Conservation (phyloP, 2,329 filamentous ascomycete species). For the Pleochaeta shiraiana region DNA sequence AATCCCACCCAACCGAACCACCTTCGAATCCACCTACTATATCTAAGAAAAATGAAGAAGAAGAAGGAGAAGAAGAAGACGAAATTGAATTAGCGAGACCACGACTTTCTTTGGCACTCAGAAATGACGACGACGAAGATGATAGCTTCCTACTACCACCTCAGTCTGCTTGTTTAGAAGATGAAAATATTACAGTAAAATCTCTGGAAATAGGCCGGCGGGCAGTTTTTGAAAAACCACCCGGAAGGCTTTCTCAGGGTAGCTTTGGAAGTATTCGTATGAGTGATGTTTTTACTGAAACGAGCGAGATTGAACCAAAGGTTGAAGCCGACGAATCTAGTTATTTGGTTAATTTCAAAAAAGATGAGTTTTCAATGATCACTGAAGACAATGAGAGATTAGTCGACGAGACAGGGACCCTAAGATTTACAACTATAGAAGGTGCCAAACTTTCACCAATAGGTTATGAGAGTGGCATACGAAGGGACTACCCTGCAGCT, state of each 20-base stretch:
- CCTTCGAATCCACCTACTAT: conserved; percentile 12
- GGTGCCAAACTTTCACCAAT: conserved; percentile 5
- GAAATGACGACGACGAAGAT: conserved; percentile 28
- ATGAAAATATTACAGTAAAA: conserved; percentile 34
- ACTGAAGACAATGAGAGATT: conserved; percentile 7
- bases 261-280: conserved; percentile 29
- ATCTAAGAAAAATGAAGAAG: conserved; percentile 9
- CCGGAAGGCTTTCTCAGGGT: conserved; percentile 24
- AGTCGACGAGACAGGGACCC: conserved; percentile 12
- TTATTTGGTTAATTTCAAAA: conserved; percentile 11
- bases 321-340: conserved; percentile 15
- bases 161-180: conserved; percentile 29
- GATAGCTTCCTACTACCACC: conserved; percentile 29
- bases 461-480: conserved; percentile 16
- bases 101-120: conserved; percentile 31
- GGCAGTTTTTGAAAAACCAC: conserved; percentile 25
- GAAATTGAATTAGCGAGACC: conserved; percentile 26
- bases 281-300: conserved; percentile 28
- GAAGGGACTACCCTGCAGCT: conserved; percentile 10
- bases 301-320: conserved; percentile 12
- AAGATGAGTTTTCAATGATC: conserved; percentile 9
- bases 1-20: conserved; percentile 13
- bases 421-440: conserved; percentile 9
- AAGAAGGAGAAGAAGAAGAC: conserved; percentile 24
- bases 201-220: conserved; percentile 38